These are phyloP conservation scores for Darksidea phi DNA, from an alignment of 495 filamentous ascomycete species.

Conservation along the genomic window DNA sequence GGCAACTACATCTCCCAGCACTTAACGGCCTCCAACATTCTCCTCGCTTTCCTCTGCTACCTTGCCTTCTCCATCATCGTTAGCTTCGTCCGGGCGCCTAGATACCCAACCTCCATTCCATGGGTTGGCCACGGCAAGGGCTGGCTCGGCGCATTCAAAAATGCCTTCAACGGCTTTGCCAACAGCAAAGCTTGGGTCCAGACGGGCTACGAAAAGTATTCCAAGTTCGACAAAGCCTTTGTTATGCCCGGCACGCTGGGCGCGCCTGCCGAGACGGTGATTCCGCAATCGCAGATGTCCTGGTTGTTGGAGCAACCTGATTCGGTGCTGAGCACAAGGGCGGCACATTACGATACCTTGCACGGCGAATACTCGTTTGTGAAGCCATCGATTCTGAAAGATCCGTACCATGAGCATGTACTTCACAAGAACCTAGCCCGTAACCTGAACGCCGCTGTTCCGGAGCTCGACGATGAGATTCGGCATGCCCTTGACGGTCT, in stretches of 20 bases:
- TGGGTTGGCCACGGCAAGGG: not conserved
- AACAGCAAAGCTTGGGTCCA: not conserved
- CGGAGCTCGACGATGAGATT: conserved; percentile 40
- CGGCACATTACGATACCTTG: conserved; percentile 37
- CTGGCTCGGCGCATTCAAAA: not conserved
- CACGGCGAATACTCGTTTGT: conserved; percentile 39
- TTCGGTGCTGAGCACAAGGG: conserved; percentile 31
- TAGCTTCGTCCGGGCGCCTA: not conserved
- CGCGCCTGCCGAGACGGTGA: not conserved
- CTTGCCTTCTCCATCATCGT: not conserved
- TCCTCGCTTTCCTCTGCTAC: not conserved
- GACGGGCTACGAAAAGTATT: not conserved
- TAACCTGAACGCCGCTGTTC: conserved; percentile 29
- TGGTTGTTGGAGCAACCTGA: conserved; percentile 40
- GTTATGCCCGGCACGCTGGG: not conserved
- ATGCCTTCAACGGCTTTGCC: not conserved
- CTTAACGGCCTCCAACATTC: not conserved
- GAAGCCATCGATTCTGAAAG: conserved; percentile 29
- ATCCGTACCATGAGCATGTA: conserved; percentile 37
- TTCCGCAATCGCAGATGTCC: conserved; percentile 8
- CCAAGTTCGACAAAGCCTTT: not conserved
- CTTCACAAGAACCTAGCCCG: conserved; percentile 37
- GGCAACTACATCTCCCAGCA: not conserved
- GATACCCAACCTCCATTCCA: not conserved
- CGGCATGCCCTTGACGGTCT: conserved; percentile 29